These are phyloP conservation scores for Salvia hispanica DNA, from an alignment of 257 asterid species.

Conservation along the genomic window DNA sequence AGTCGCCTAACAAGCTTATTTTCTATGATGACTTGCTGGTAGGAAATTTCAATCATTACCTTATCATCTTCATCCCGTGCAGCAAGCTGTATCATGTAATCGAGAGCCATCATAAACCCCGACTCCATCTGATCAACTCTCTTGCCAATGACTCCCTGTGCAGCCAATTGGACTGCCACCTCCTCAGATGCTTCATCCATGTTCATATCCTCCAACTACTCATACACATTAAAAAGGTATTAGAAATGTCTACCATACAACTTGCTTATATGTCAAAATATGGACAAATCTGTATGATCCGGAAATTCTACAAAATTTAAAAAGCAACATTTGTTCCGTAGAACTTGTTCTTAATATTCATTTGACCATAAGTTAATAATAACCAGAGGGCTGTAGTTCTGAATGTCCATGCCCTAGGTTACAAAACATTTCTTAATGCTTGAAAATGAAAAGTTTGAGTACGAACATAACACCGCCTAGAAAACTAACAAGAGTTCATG, in stretches of 20 bases:
- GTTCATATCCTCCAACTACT: constrained; percentile 88
- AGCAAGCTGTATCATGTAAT: constrained; percentile 93
- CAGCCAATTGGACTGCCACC: constrained; percentile 86
- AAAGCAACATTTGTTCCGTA: background rate
- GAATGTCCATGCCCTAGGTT: constrained; percentile 1
- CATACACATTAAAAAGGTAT: constrained; percentile 25
- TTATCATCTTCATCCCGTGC: constrained; percentile 83
- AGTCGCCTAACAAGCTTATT: background rate
- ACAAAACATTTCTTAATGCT: background rate
- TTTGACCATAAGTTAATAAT: background rate
- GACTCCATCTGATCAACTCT: constrained; percentile 98
- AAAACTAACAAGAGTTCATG: background rate
- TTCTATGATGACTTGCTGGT: background rate
- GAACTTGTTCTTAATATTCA: background rate
- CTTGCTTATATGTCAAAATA: background rate
- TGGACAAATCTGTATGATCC: background rate
- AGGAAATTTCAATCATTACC: constrained; percentile 37
- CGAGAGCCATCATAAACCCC: constrained; percentile 93
- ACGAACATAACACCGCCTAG: background rate
- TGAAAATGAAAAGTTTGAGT: background rate
- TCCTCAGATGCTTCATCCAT: constrained; percentile 93
- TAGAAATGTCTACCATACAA: constrained; percentile 7
- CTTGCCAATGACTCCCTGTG: constrained; percentile 98
- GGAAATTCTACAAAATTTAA: constrained; percentile 15
- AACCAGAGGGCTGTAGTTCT: constrained; percentile 1